These are phyloP conservation scores for Triangularia verruculosa DNA, from an alignment of 2,329 filamentous ascomycete species.

Conservation along the genomic window DNA sequence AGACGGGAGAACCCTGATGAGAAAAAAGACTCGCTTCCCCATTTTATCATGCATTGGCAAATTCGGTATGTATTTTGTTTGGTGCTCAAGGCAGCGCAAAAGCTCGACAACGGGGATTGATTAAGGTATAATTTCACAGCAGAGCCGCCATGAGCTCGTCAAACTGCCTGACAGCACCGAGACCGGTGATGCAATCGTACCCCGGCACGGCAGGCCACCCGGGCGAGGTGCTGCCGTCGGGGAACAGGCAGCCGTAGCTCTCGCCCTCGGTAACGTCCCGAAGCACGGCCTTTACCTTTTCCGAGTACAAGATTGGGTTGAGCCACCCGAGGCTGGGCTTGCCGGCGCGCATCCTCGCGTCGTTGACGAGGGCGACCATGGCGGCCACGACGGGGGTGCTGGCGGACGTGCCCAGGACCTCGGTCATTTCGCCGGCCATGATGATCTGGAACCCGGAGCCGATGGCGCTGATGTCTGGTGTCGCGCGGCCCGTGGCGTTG, in stretches of 20 bases:
- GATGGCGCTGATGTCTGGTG: conserved; percentile 53
- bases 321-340: conserved; percentile 53
- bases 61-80: neutral
- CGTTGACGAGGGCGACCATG: conserved; percentile 54
- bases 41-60: neutral
- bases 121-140: neutral
- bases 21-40: neutral
- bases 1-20: too few relatives aligned
- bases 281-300: conserved; percentile 36
- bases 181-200: conserved; percentile 50
- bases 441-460: conserved; percentile 53
- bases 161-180: conserved; percentile 47
- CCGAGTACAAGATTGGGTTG: conserved; percentile 48
- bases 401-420: conserved; percentile 47
- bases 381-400: conserved; percentile 54
- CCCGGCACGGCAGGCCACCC: conserved; percentile 44
- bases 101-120: neutral
- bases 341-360: conserved; percentile 47
- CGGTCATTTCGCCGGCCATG: conserved; percentile 28
- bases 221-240: conserved; percentile 26
- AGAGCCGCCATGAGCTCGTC: conserved; percentile 22
- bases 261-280: conserved; percentile 42
- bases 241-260: conserved; percentile 40
- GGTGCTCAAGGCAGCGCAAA: neutral
- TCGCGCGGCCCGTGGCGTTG: conserved; percentile 45